A percentile compares a stretch with the other conserved stretches of the same genome.
Conservation (phyloP, 768 basidiomycete genomes). For the Mycena venus region DNA sequence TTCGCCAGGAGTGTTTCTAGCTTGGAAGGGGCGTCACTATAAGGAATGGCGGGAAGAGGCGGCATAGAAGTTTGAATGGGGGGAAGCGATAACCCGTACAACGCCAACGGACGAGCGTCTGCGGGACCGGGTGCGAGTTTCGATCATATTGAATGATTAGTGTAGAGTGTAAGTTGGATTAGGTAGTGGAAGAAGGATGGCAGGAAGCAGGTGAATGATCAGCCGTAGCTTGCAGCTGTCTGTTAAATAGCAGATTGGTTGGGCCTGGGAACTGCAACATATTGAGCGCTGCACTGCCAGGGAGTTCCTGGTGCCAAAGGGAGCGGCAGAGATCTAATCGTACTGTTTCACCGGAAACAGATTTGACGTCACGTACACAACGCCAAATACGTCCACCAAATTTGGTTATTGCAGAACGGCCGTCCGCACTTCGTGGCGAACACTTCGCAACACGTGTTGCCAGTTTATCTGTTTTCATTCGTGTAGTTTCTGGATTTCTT, state of each 20-base stretch:
- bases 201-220: slow-evolving; percentile 1
- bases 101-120: slow-evolving; percentile 27
- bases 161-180: not conserved
- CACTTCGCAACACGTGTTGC: too few relatives aligned
- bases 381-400: not conserved
- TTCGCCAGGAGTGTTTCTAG: slow-evolving; percentile 59
- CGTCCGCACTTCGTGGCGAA: too few relatives aligned
- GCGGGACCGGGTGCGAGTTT: slow-evolving; percentile 30
- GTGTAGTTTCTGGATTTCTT: too few relatives aligned
- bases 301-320: not conserved
- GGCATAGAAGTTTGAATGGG: slow-evolving; percentile 33
- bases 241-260: slow-evolving; percentile 15
- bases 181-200: slow-evolving; percentile 9
- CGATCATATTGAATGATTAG: slow-evolving; percentile 31
- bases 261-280: not conserved
- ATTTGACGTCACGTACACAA: not conserved
- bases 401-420: not conserved
- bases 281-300: slow-evolving; percentile 8
- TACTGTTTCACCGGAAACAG: slow-evolving; percentile 13
- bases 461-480: too few relatives aligned
- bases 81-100: slow-evolving; percentile 28
- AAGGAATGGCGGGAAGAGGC: slow-evolving; percentile 29
- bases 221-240: slow-evolving; percentile 10
- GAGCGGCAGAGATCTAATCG: not conserved
- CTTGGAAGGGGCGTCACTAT: slow-evolving; percentile 29